phyloP scores from a whole-genome alignment of 164 flowering plant species.

The Stephania japonica region DNA sequence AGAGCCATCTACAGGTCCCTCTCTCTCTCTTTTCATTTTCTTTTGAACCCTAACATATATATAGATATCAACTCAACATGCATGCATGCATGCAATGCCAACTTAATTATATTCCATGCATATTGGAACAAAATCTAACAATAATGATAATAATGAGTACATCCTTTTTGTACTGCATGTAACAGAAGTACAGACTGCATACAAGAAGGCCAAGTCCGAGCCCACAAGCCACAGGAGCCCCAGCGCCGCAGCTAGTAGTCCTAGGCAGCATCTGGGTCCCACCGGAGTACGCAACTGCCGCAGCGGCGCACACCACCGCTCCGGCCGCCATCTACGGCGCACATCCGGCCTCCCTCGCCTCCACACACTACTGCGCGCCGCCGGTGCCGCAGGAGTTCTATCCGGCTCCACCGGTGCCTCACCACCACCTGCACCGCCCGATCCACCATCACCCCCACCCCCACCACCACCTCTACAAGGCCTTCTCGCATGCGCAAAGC shows the following conservation, averaged over 20 bases:
- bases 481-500: constrained; percentile 42
- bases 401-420: constrained; percentile 22
- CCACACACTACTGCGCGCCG: constrained; percentile 46
- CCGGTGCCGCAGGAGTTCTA: constrained; percentile 49
- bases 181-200: constrained; percentile 95
- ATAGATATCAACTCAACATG: constrained; percentile 9
- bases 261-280: constrained; percentile 99
- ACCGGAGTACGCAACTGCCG: constrained; percentile 73
- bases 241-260: constrained; percentile 77
- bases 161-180: not conserved
- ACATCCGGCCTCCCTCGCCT: constrained; percentile 40
- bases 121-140: not conserved
- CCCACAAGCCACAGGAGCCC: constrained; percentile 55
- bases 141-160: too few relatives aligned
- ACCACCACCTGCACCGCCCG: constrained; percentile 41
- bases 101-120: not conserved
- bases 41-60: constrained; percentile 9
- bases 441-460: constrained; percentile 55
- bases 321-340: constrained; percentile 56
- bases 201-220: constrained; percentile 86
- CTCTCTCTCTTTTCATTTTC: constrained; percentile 25
- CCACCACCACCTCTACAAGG: constrained; percentile 50
- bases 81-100: constrained; percentile 12
- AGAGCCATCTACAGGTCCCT: constrained; percentile 95
- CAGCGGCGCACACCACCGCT: constrained; percentile 36